A percentile compares a stretch with the other conserved stretches of the same genome.
phyloP scores from a whole-genome alignment of 495 filamentous ascomycete species.

The Pseudoneurospora amorphoporcata region DNA sequence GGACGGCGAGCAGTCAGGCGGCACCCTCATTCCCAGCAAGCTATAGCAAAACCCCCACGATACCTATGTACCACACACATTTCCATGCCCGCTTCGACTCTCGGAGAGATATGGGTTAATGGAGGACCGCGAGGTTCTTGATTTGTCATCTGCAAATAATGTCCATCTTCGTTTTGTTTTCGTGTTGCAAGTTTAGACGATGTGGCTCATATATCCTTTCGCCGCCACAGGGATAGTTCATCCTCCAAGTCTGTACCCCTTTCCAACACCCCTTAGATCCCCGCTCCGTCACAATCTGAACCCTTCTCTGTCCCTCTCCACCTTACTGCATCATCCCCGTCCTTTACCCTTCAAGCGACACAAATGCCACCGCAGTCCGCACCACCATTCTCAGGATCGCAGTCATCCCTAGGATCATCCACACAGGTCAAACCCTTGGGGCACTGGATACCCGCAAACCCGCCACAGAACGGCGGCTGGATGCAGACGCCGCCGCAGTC shows the following conservation, averaged over 20 bases:
- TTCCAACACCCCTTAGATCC: background rate
- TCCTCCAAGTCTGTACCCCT: background rate
- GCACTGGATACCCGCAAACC: conserved; percentile 18
- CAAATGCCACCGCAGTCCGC: conserved; percentile 23
- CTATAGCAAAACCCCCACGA: background rate
- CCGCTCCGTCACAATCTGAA: background rate
- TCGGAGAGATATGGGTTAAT: background rate
- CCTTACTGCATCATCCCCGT: background rate
- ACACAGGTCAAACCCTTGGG: conserved; percentile 15
- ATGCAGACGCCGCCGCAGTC: conserved; percentile 25
- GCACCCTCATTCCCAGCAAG: background rate
- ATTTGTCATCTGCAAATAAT: background rate
- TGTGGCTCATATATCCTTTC: background rate
- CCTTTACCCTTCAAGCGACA: background rate
- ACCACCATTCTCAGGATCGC: conserved; percentile 16
- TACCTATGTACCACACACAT: background rate
- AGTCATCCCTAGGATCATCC: conserved; percentile 23
- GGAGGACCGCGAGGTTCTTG: background rate
- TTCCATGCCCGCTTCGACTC: background rate
- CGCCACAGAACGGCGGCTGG: conserved; percentile 18
- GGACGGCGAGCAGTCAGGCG: background rate
- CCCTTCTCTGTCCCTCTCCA: background rate
- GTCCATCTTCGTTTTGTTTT: background rate
- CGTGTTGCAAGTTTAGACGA: background rate
- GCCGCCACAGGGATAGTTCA: background rate